phyloP scores from a whole-genome alignment of 2,329 filamentous ascomycete species.

The Blastomyces percursus region DNA sequence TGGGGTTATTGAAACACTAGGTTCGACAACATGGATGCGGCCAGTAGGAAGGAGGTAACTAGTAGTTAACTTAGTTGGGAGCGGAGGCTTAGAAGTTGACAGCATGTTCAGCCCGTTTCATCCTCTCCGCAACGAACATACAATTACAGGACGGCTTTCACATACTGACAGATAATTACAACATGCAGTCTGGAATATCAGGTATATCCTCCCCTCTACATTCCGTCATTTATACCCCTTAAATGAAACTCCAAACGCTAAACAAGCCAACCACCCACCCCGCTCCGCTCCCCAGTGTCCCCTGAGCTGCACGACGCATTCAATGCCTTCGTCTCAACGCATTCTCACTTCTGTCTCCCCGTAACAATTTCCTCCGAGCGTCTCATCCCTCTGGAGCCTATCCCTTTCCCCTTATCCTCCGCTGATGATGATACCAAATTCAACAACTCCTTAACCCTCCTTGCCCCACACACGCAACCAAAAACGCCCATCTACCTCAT shows the following conservation, averaged over 20 bases:
- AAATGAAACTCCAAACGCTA: background rate
- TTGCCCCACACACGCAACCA: constrained; percentile 43
- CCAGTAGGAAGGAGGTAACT: no score
- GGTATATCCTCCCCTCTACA: constrained; percentile 21
- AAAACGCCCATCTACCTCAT: constrained; percentile 51
- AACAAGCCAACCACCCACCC: background rate
- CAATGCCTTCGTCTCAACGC: constrained; percentile 31
- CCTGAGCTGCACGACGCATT: constrained; percentile 39
- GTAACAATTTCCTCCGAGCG: constrained; percentile 36
- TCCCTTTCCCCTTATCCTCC: constrained; percentile 28
- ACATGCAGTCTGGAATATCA: constrained; percentile 42
- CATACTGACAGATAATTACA: background rate
- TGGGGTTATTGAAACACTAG: background rate
- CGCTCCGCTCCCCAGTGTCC: constrained; percentile 26
- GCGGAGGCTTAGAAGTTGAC: background rate
- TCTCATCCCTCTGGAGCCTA: constrained; percentile 31
- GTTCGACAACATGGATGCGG: background rate
- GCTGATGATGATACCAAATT: constrained; percentile 33
- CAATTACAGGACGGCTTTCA: background rate
- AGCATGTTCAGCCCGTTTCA: background rate
- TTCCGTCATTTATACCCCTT: constrained; percentile 1
- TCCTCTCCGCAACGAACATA: background rate
- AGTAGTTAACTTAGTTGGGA: background rate
- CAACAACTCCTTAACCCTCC: constrained; percentile 39
- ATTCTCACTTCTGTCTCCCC: constrained; percentile 34